These are phyloP conservation scores for Suhomyces sp. DNA, from an alignment of 805 yeast genomes.

Conservation along the genomic window DNA sequence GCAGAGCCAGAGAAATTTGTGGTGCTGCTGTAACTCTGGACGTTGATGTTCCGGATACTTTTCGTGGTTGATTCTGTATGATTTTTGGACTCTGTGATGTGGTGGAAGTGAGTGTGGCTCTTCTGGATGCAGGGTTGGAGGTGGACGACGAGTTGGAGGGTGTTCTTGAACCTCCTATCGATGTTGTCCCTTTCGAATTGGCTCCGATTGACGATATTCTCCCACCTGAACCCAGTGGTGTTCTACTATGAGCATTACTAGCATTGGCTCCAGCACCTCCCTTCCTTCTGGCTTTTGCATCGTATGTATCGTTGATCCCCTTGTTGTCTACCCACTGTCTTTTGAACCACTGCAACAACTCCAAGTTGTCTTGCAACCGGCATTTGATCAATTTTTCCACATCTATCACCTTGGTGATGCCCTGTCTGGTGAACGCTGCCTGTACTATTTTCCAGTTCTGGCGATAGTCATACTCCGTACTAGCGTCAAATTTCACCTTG, in stretches of 20 bases:
- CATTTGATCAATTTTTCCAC: constrained; percentile 84
- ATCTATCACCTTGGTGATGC: constrained; percentile 70
- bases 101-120: constrained; percentile 7
- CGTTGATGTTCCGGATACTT: constrained; percentile 6
- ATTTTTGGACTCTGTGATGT: constrained; percentile 9
- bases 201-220: background rate
- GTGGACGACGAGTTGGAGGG: constrained; percentile 3
- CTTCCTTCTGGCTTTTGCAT: constrained; percentile 47
- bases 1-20: constrained; percentile 3
- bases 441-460: constrained; percentile 86
- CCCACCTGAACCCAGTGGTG: background rate
- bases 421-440: constrained; percentile 68
- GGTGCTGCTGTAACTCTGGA: constrained; percentile 5
- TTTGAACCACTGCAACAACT: constrained; percentile 90
- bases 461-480: constrained; percentile 71
- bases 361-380: constrained; percentile 89
- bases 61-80: constrained; percentile 6
- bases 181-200: background rate
- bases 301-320: constrained; percentile 62
- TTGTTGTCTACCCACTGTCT: constrained; percentile 76
- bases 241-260: background rate
- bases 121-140: constrained; percentile 1
- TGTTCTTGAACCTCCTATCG: constrained; percentile 4
- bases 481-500: constrained; percentile 70
- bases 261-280: constrained; percentile 1